Base-by-base conservation (phyloP, 495 filamentous ascomycete genomes). In the Recurvomyces mirabilis region DNA sequence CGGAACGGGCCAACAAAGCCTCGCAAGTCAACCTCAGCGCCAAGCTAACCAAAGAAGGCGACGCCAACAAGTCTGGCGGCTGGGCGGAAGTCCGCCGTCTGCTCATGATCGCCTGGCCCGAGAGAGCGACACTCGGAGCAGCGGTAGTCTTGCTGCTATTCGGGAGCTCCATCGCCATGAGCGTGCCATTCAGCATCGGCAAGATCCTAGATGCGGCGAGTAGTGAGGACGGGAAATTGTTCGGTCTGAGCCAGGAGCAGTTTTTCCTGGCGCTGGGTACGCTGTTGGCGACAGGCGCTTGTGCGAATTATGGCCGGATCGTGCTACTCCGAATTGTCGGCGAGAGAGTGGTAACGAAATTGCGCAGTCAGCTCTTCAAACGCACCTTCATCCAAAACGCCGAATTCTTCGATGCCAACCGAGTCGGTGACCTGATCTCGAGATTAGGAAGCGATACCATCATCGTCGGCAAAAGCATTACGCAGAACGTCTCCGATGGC, bases 371-470 rank as follows among this genome's bases (percentile, higher is more conserved):
- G 61, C 77, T 98, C 17, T 98, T 91, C 67, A 74, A 84, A 40
- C 75, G 81, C 55, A 96, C 91, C 0, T 91, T 93, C 47, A 67
- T 87, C 17, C 91, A 98, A 57, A 87, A 98, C 61, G 93, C 93
- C 45, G 91, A 98, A 58, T 98, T 98, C 68, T 98, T 96, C 60
- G 91, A 98, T 59, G 91, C 91, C 28, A 98, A 98, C 65, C 74
- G 93, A 15, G 87, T 94, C 28, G 91, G 91, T 51, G 91, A 98
- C 59, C 65, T 98, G 53, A 94, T 96, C 54, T 95, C 89, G 36
- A 78, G 91, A 12, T 78, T 98, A 17, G 85, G 87, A 54, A 94
- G 87, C 7, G 91, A 98, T 59, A 95, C 91, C 1, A 82, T 96
- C 52, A 88, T 98, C 51, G 89, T 96, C 24, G 91, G 88, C 52